Base-by-base conservation (phyloP, 2,329 filamentous ascomycete species). In the Cylindrodendrum hubeiense region DNA sequence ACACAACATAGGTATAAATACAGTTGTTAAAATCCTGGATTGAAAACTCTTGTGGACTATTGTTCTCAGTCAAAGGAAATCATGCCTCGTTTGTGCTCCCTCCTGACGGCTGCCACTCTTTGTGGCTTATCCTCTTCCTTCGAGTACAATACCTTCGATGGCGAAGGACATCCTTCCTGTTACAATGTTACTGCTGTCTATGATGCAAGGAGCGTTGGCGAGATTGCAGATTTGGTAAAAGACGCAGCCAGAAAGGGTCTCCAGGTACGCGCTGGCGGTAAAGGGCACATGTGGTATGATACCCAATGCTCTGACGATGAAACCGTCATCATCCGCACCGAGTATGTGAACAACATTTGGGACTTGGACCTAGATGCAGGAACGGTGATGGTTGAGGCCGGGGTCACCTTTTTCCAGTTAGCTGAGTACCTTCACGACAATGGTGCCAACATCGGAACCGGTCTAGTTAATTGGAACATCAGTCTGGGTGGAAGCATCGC, bases 381-480 rank as follows among this genome's bases (percentile, higher is more conserved):
- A 19, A 79, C 81, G 6, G 84, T 86, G 9, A 79, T 83, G 63
- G 80, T 86, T 44, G 84, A 86, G 67, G 83, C 80, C 3, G 84
- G 84, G n/a, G 83, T 85, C 10, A 86, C 84, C 0, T 86, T 86
- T 66, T 79, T 85, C 63, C 82, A 85, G 77, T 79, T 86, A 4
- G 83, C 84, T 1, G 83, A 84, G 60, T 85, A 82, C 63, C 78
- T 86, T 30, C 84, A 86, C 62, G 76, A 78, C 28, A 76, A 79
- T 24, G 80, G 78, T 17, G 84, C 83, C 10, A 82, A 80, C 24
- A 81, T 85, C 46, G 84, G 84, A 19, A 85, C 85, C 56, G 84
- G 83, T 1, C 75, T 86, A 4, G 84, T 86, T 5, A 86, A 86
- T 70, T 86, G 84, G 84, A 86, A 86, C 66, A 86, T 86, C 58